These are phyloP conservation scores for Ascomycota sp. DNA, from an alignment of 2,329 filamentous ascomycete species.

Conservation along the genomic window DNA sequence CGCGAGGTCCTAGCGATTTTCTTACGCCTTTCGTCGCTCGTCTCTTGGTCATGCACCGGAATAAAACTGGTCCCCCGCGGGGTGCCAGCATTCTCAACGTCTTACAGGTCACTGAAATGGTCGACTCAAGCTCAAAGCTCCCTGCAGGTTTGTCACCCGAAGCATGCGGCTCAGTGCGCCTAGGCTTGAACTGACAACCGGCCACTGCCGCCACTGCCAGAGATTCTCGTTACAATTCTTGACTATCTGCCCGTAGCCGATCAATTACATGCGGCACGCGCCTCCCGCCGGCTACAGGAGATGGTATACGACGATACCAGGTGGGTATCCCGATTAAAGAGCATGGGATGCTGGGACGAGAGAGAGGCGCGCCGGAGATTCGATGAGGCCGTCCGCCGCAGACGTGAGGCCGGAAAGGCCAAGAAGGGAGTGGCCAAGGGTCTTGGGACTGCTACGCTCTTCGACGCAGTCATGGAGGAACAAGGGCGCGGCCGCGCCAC, in stretches of 20 bases:
- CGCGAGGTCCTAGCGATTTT: too few relatives aligned
- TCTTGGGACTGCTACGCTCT: constrained; percentile 32
- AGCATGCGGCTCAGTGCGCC: not conserved
- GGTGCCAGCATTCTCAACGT: constrained; percentile 47
- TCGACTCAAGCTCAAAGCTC: constrained; percentile 56
- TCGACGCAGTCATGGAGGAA: constrained; percentile 53
- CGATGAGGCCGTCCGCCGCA: constrained; percentile 46
- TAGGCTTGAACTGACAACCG: not conserved
- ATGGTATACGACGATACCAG: constrained; percentile 98
- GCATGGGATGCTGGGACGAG: constrained; percentile 88
- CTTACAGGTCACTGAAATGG: constrained; percentile 61
- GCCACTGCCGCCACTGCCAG: constrained; percentile 18
- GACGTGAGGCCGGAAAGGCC: constrained; percentile 28
- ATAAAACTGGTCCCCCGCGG: constrained; percentile 18
- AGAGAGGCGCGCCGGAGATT: constrained; percentile 60
- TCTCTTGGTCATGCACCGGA: constrained; percentile 18
- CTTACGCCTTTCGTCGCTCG: too few relatives aligned
- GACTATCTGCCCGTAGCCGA: constrained; percentile 76
- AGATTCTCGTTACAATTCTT: constrained; percentile 73
- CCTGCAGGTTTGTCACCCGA: constrained; percentile 46
- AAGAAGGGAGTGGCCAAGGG: constrained; percentile 5
- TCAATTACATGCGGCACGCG: constrained; percentile 65
- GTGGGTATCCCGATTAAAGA: constrained; percentile 73
- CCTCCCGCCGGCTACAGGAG: constrained; percentile 73
- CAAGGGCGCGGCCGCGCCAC: constrained; percentile 25